Evolutionary conservation across 805 yeast genomes (phyloP), one percentile per base, ranked within the genome.

Genomic region (Cyberlindnera maritima): DNA sequence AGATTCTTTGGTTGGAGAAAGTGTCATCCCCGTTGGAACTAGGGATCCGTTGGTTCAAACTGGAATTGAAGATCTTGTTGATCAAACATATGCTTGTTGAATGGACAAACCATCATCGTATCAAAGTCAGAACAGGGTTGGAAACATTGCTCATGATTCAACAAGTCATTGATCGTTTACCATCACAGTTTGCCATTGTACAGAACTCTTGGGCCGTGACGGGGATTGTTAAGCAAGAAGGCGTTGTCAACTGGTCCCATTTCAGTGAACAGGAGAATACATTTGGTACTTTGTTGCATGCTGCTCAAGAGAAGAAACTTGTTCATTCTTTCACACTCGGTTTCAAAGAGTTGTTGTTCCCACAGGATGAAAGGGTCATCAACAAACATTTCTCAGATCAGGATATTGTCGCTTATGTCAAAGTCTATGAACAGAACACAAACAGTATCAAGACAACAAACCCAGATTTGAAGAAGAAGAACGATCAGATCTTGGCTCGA

Each of bases 321-420:
- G 41, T 33, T 46, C 39, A 47, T 43, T 32, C 34, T 14, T 35
- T 11, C 48, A 44, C 29, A 44, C 53, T 26, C 28, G 53, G 19
- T 14, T 36, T 69, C 13, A 67, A 68, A 36, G 56, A 63, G 17
- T 45, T 68, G 15, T 38, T 71, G 25, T 69, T 69, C 46, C 75
- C 75, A 1, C 43, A 47, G 2, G 71, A 69, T 44, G 75, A 71
- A 46, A 54, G 48, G 12, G 62, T 70, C 7, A 33, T 42, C 12
- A 68, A 68, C 44, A 55, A 46, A n/a, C 63, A 60, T 35, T 43
- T 64, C n/a, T 49, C 61, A 1, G 71, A 69, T 36, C 54, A 52
- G n/a, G 74, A 69, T 31, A 66, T 70, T 23, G 62, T 58, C 9
- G 47, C 55, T 3, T 19, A 48, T 3, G 46, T 52, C 4, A 53